Evolutionary conservation across 2,329 filamentous ascomycete genomes (phyloP).

Genomic region (Fusarium sp.): DNA sequence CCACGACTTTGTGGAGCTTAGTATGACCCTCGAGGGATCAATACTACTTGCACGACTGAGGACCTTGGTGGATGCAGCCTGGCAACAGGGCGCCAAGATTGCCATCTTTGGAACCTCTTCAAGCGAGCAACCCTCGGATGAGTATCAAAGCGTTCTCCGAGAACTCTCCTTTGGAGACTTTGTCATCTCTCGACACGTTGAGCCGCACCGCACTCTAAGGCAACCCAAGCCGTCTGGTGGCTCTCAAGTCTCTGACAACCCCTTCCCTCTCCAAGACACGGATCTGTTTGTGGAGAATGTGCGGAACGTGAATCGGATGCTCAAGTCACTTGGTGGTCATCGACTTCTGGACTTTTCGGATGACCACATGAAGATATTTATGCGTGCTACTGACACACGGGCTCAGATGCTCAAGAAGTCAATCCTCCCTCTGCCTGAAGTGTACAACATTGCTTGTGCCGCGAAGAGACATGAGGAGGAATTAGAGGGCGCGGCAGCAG

Average conservation of each 20-base stretch:
- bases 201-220: constrained; percentile 36
- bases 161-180: constrained; percentile 54
- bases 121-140: constrained; percentile 57
- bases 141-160: constrained; percentile 52
- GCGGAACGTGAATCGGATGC: constrained; percentile 57
- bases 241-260: constrained; percentile 28
- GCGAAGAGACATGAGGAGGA: constrained; percentile 42
- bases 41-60: constrained; percentile 74
- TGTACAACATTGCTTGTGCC: constrained; percentile 51
- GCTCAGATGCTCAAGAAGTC: constrained; percentile 47
- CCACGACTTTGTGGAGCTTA: constrained; percentile 81
- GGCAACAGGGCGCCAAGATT: constrained; percentile 74
- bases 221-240: constrained; percentile 44
- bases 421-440: constrained; percentile 51
- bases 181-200: constrained; percentile 49
- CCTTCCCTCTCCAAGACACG: constrained; percentile 45
- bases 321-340: constrained; percentile 48
- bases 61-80: constrained; percentile 72
- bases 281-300: constrained; percentile 58
- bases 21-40: constrained; percentile 71
- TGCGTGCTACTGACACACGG: constrained; percentile 41
- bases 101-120: constrained; percentile 82
- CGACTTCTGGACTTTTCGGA: constrained; percentile 39
- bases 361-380: constrained; percentile 39
- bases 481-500: constrained; percentile 32